Percentiles rank a stretch among this genome's conserved stretches.
phyloP scores from a whole-genome alignment of 495 filamentous ascomycete genomes.

The Penicillium ucsense region DNA sequence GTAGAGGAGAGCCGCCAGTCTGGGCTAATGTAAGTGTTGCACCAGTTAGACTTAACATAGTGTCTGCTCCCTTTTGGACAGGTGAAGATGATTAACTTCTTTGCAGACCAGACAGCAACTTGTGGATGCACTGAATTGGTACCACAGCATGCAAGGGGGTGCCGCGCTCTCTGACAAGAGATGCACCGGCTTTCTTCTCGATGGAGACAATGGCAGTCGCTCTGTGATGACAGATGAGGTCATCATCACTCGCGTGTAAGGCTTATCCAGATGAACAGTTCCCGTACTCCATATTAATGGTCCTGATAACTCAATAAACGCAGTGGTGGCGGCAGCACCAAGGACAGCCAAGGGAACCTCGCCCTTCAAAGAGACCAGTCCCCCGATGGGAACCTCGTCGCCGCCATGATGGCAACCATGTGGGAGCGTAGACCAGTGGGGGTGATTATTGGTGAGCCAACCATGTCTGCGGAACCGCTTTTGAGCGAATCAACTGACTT shows the following conservation, averaged over 20 bases:
- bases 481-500: neutral
- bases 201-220: constrained; percentile 42
- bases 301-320: constrained; percentile 12
- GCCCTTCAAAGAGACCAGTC: constrained; percentile 36
- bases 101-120: constrained; percentile 45
- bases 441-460: constrained; percentile 48
- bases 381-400: constrained; percentile 15
- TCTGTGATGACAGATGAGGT: constrained; percentile 55
- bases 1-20: neutral
- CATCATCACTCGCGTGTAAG: constrained; percentile 58
- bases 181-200: constrained; percentile 50
- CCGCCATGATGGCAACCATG: constrained; percentile 25
- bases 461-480: neutral
- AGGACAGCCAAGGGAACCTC: constrained; percentile 31
- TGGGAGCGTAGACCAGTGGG: constrained; percentile 33
- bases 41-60: too few species aligned
- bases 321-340: constrained; percentile 43
- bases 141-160: constrained; percentile 50
- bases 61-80: neutral
- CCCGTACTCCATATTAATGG: neutral
- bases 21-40: neutral
- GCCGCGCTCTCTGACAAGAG: constrained; percentile 34
- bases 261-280: constrained; percentile 1
- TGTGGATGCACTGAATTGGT: constrained; percentile 61
- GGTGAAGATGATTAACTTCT: neutral